Evolutionary conservation across 1,284 basidiomycete genomes (phyloP), one percentile per base, ranked within the genome.

Genomic region (Pseudozyma sp.): DNA sequence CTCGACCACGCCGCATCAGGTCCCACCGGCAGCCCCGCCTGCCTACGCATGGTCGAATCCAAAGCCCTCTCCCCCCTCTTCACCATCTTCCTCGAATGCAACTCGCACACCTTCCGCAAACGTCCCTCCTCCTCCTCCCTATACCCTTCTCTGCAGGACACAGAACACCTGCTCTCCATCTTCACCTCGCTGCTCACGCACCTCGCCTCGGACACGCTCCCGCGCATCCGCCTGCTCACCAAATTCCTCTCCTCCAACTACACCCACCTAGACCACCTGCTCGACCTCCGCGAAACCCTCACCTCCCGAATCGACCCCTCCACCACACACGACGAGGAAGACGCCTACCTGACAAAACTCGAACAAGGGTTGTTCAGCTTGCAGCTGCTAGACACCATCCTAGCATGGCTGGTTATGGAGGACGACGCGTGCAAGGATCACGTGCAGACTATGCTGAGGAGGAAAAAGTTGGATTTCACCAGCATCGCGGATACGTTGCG

Each of bases 321-420:
- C 43, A 3, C 43, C 3, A 88, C 87, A 42, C 75, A 81, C 24
- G 92, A 93, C 81, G 87, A 60, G 7, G 90, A 91, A 7, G 89
- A 92, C 67, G 90, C 92, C 87, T 97, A 98, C 85, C 86, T 97
- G 19, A 88, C 90, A 17, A 89, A 92, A 43, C 85, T 98, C 30
- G 94, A 97, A 59, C 89, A 90, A 2, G 97, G 96, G 0, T 85
- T 97, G 37, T 95, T 92, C 82, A 92, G 91, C 1, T 85, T 99
- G 10, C 96, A 99, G 81, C 92, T 91, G 16, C 89, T 93, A 24
- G 96, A 98, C 85, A 97, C 95, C 71, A 91, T 97, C 52, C 85
- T 98, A 31, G 94, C 92, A 1, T 99, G 97, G 97, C 85, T 98
- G 31, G 89, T 90, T 61, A 97, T 98, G 94, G 97, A 99, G 86